phyloP scores from a whole-genome alignment of 2,329 filamentous ascomycete genomes.

The Stachybotrys chlorohalonatus region DNA sequence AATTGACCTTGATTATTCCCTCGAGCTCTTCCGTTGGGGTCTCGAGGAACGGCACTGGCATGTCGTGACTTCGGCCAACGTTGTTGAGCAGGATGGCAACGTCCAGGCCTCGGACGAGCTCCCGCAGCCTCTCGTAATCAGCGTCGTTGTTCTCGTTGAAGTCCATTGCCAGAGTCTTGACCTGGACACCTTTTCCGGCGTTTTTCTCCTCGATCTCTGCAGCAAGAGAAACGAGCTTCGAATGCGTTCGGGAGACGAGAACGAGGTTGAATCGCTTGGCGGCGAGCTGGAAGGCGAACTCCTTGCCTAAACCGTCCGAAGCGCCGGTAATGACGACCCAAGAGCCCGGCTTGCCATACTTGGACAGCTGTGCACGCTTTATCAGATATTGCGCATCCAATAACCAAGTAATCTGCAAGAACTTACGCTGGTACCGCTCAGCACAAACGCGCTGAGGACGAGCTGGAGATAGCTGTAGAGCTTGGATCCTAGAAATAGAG shows the following conservation, averaged over 20 bases:
- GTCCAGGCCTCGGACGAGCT: constrained; percentile 63
- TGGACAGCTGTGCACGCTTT: constrained; percentile 55
- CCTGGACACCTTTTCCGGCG: constrained; percentile 50
- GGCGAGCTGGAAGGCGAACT: constrained; percentile 86
- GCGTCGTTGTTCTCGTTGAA: constrained; percentile 69
- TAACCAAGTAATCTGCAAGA: background rate
- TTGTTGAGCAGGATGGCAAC: constrained; percentile 92
- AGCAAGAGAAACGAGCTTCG: constrained; percentile 74
- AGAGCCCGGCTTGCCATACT: constrained; percentile 82
- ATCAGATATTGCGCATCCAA: background rate
- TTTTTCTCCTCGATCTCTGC: constrained; percentile 66
- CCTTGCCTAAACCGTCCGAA: constrained; percentile 93
- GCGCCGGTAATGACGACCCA: constrained; percentile 95
- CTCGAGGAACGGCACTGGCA: constrained; percentile 80
- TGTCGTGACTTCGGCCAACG: constrained; percentile 87
- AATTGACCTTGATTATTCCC: constrained; percentile 93
- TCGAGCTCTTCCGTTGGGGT: constrained; percentile 73
- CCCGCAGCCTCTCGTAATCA: constrained; percentile 69
- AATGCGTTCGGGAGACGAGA: constrained; percentile 89
- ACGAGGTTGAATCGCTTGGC: constrained; percentile 89
- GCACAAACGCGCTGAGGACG: constrained; percentile 58
- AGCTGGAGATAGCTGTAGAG: constrained; percentile 51
- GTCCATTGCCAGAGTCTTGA: constrained; percentile 83
- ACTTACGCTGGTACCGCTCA: constrained; percentile 53
- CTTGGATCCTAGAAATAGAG: constrained; percentile 47